Percentiles rank a stretch among this genome's conserved stretches.
Conservation (phyloP, 2,329 filamentous ascomycete species). For the Monosporascus ibericus region DNA sequence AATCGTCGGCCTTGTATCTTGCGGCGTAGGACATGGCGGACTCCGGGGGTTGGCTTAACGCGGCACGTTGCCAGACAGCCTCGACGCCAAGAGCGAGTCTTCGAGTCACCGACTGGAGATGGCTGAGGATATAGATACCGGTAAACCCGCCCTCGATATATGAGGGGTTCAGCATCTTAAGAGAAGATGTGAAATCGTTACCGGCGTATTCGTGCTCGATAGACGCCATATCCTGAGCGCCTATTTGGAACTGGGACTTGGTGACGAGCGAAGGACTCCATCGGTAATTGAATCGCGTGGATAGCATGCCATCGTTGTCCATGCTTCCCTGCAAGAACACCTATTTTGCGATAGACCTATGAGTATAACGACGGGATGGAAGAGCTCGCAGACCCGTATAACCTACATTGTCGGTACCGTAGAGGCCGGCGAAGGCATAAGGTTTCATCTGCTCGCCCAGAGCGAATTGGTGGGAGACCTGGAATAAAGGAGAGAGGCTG, state of each 20-base stretch:
- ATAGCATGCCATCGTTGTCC: slow-evolving; percentile 85
- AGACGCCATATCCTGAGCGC: slow-evolving; percentile 79
- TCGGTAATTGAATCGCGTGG: slow-evolving; percentile 87
- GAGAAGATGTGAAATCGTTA: slow-evolving; percentile 82
- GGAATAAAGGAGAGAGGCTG: slow-evolving; percentile 88
- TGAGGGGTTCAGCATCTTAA: slow-evolving; percentile 96
- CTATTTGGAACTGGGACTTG: slow-evolving; percentile 83
- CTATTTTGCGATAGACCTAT: slow-evolving; percentile 38
- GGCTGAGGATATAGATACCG: slow-evolving; percentile 92
- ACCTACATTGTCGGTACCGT: slow-evolving; percentile 84
- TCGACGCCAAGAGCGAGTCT: slow-evolving; percentile 84
- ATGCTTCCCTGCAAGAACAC: slow-evolving; percentile 93
- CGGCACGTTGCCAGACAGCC: slow-evolving; percentile 83
- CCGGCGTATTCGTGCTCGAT: slow-evolving; percentile 95
- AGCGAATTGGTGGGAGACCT: slow-evolving; percentile 93
- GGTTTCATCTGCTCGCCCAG: slow-evolving; percentile 91
- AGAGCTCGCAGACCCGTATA: slow-evolving; percentile 5
- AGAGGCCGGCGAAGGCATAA: slow-evolving; percentile 91
- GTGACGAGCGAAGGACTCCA: slow-evolving; percentile 76
- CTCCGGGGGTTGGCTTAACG: slow-evolving; percentile 81
- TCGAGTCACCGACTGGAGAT: slow-evolving; percentile 88
- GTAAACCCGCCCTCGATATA: slow-evolving; percentile 86
- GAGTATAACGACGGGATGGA: slow-evolving; percentile 1
- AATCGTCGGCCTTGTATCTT: slow-evolving; percentile 86
- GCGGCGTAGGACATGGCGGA: slow-evolving; percentile 84